Evolutionary conservation across 805 yeast genomes (phyloP), one percentile per base, ranked within the genome.

Genomic region (Suhomyces tanzawaensis): DNA sequence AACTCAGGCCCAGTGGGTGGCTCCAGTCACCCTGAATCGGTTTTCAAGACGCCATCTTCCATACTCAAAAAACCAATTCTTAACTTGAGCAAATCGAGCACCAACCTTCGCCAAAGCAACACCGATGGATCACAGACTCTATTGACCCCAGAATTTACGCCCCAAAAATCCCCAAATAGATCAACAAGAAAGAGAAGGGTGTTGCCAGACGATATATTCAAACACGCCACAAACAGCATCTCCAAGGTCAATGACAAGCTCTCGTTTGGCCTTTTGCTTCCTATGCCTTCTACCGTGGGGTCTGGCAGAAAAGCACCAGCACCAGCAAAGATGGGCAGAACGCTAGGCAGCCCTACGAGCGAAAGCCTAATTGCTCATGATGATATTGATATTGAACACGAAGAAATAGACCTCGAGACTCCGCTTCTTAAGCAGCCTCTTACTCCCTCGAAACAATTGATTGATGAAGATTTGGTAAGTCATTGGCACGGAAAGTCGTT

Each of bases 401-500:
- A 55, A 16, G 42, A 39, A 12, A 25, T 19, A 7, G 39, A 19
- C 13, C 32, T 19, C 7, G 34, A 31, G 22, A 12, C 13, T 9
- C 29, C 32, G 11, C 19, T n/a, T 4, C 23, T 25, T 23, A 24
- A 29, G 18, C 40, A 36, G 29, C 62, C 62, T 4, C 41, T 40
- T 34, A 62, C 71, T 4, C 69, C 69, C 1, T 29, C 38, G 2
- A 46, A 39, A 3, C 71, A 66, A 39, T 23, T 67, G 22, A 64
- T 68, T 5, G 51, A 55, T 25, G 70, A 64, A 3, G 51, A 55
- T 5, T 45, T 54, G 34, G 62, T 65, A 11, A 41, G 53, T 13
- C 57, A 58, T 23, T 69, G 74, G 74, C 62, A 66, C 38, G 67
- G 63, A 2, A 57, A 58, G 27, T 61, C 70, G 4, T 52, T 44